Evolutionary conservation across 1,284 basidiomycete genomes (phyloP).

Genomic region (Apiotrichum brassicae): DNA sequence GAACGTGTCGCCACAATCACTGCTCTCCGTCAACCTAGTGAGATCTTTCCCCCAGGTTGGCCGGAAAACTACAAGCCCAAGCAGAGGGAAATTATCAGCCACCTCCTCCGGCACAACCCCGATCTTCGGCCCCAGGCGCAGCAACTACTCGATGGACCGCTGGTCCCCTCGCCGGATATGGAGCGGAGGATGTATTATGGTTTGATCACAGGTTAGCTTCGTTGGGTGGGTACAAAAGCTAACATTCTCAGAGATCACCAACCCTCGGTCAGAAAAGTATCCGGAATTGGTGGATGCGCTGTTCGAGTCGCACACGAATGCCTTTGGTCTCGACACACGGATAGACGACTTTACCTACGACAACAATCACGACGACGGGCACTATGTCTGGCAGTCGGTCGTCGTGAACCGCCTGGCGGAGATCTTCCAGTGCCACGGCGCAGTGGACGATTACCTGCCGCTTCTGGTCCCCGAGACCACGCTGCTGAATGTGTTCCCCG

Average conservation of each 20-base stretch:
- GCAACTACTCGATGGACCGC: conserved; percentile 72
- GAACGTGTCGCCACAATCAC: conserved; percentile 81
- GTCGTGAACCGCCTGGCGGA: conserved; percentile 68
- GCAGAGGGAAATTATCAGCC: conserved; percentile 56
- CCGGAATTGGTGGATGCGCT: conserved; percentile 34
- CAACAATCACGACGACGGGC: conserved; percentile 61
- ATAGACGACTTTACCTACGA: conserved; percentile 72
- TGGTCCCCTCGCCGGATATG: conserved; percentile 51
- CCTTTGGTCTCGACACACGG: conserved; percentile 58
- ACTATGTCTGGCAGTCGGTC: conserved; percentile 46
- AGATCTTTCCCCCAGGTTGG: conserved; percentile 66
- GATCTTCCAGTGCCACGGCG: conserved; percentile 82
- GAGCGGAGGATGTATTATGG: conserved; percentile 34
- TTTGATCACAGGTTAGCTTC: conserved; percentile 30
- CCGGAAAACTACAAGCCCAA: conserved; percentile 53
- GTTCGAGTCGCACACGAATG: conserved; percentile 27
- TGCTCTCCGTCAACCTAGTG: conserved; percentile 62
- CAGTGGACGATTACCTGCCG: conserved; percentile 71
- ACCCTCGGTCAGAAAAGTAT: conserved; percentile 42
- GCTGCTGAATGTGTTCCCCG: conserved; percentile 56
- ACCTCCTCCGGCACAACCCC: conserved; percentile 78
- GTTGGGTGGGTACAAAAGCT: neutral
- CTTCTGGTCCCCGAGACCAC: conserved; percentile 64
- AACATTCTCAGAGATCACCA: conserved; percentile 30
- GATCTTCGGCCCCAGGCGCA: conserved; percentile 71